Evolutionary conservation across 2,329 filamentous ascomycete genomes (phyloP), one percentile per base, ranked within the genome.

Genomic region (Neonectria hederae): DNA sequence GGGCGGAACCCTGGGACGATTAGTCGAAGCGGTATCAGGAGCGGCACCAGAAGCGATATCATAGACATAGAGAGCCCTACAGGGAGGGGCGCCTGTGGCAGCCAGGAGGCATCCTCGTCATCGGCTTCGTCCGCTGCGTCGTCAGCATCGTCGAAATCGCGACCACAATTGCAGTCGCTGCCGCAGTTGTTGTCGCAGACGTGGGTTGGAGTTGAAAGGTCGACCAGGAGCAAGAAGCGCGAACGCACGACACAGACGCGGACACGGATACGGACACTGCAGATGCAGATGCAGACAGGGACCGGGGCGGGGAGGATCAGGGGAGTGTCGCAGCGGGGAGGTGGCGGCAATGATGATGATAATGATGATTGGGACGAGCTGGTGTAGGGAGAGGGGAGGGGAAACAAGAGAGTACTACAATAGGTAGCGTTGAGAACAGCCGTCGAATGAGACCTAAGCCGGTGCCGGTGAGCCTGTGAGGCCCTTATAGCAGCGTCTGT

Each of bases 341-440:
- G 51, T 32, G 62, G 40, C 57, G 57, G 60, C 40, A 65, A 67
- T 62, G 51, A 43, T 48, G 54, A 35, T 22, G 42, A 24, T 14
- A 49, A 30, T 21, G 65, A 67, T 67, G 69, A 69, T 53, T 65
- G 67, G 68, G 68, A 71, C 57, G 68, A 72, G 54, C 30, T 71
- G 58, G 13, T 65, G 13, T 72, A 52, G n/a, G n/a, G n/a, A n/a
- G n/a, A n/a, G n/a, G n/a, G n/a, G n/a, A n/a, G n/a, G n/a, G n/a
- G n/a, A n/a, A n/a, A n/a, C n/a, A n/a, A n/a, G n/a, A n/a, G n/a
- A n/a, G n/a, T n/a, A n/a, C n/a, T n/a, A n/a, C n/a, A n/a, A n/a
- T n/a, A n/a, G n/a, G n/a, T n/a, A n/a, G n/a, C n/a, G n/a, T n/a
- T n/a, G n/a, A n/a, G n/a, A n/a, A n/a, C n/a, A n/a, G n/a, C n/a